These are phyloP conservation scores for Nigrograna mackinnonii DNA, from an alignment of 2,329 filamentous ascomycete genomes.

Conservation along the genomic window DNA sequence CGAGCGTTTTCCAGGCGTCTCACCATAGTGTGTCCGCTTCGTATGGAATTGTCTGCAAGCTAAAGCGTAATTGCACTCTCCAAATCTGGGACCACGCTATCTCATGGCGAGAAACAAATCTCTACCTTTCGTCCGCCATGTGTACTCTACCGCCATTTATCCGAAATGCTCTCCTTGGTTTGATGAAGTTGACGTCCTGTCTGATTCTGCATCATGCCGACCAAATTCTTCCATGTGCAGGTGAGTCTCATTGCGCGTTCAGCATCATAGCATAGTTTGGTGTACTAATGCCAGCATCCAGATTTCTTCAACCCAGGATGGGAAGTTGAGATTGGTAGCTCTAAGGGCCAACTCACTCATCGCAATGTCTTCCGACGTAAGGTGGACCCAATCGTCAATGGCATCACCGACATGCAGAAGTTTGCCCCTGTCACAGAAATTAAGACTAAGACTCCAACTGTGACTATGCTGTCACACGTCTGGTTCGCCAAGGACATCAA, in stretches of 20 bases:
- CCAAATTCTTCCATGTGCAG: conserved; percentile 46
- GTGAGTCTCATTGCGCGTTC: not conserved
- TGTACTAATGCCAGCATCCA: conserved; percentile 30
- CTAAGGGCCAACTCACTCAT: conserved; percentile 59
- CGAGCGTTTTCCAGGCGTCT: conserved; percentile 65
- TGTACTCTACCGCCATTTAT: conserved; percentile 46
- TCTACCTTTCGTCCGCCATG: conserved; percentile 44
- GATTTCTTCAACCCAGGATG: conserved; percentile 68
- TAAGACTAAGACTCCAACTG: conserved; percentile 61
- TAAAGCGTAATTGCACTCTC: conserved; percentile 62
- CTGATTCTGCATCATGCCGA: conserved; percentile 59
- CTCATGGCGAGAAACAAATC: conserved; percentile 60
- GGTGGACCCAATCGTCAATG: conserved; percentile 68
- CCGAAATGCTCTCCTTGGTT: conserved; percentile 41
- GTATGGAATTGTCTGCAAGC: conserved; percentile 65
- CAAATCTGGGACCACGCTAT: conserved; percentile 69
- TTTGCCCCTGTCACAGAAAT: conserved; percentile 65
- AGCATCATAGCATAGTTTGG: conserved; percentile 43
- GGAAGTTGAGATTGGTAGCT: conserved; percentile 65
- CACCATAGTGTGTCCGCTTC: conserved; percentile 65
- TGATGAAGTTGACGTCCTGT: conserved; percentile 45
- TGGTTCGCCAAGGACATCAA: conserved; percentile 67
- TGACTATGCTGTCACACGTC: conserved; percentile 67
- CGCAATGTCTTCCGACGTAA: conserved; percentile 62
- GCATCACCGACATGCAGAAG: conserved; percentile 66